A percentile compares a stretch with the other conserved stretches of the same genome.
phyloP scores from a whole-genome alignment of 108 stramenopile genomes.

The Cyclostephanos invisitatus region DNA sequence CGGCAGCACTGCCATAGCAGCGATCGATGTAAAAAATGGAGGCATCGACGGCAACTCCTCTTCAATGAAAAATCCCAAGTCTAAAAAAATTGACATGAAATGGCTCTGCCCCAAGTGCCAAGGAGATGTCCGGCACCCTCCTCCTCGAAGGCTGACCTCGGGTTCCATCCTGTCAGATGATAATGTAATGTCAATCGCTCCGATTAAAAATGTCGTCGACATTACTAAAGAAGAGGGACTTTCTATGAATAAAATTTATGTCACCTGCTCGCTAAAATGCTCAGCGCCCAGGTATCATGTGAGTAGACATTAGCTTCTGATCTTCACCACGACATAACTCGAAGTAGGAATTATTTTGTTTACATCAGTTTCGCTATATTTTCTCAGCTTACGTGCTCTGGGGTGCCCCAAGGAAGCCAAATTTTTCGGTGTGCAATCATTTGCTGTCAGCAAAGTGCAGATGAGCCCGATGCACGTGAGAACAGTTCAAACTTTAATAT shows the following conservation, averaged over 20 bases:
- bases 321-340: background rate
- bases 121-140: conserved; percentile 19
- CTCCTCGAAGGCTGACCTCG: conserved; percentile 1
- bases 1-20: background rate
- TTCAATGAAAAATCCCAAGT: background rate
- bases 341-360: background rate
- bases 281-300: conserved; percentile 30
- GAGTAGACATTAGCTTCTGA: conserved; percentile 12
- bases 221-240: background rate
- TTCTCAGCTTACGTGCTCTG: conserved; percentile 10
- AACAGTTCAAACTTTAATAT: background rate
- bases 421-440: conserved; percentile 17
- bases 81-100: conserved; percentile 10
- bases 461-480: background rate
- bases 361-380: background rate
- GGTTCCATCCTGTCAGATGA: background rate
- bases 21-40: background rate
- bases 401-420: conserved; percentile 25
- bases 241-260: background rate
- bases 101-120: conserved; percentile 16
- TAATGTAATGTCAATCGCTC: background rate
- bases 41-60: conserved; percentile 8
- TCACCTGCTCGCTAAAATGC: conserved; percentile 22
- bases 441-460: background rate
- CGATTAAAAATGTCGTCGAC: background rate